A percentile compares a stretch with the other conserved stretches of the same genome.
Conservation (phyloP, 2,329 filamentous ascomycete genomes). For the Neoarthrinium moseri region DNA sequence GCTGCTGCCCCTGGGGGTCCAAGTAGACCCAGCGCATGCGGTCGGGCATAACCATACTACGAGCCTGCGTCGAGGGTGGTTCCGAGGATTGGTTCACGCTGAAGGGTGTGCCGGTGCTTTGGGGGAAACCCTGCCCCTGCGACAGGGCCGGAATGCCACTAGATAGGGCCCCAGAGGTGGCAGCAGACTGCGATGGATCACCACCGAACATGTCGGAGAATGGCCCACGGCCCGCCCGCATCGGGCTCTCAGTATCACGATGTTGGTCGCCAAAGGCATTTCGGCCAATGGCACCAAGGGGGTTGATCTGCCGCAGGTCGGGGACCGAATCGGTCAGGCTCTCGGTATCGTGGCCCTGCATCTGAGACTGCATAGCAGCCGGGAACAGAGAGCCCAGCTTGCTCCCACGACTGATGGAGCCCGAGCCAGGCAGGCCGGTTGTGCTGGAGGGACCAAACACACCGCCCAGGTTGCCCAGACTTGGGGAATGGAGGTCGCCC, state of each 20-base stretch:
- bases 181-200: conserved; percentile 30
- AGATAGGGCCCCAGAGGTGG: conserved; percentile 27
- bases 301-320: conserved; percentile 60
- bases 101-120: conserved; percentile 29
- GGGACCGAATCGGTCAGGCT: conserved; percentile 54
- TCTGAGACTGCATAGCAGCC: conserved; percentile 84
- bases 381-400: conserved; percentile 89
- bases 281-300: conserved; percentile 67
- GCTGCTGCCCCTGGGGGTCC: conserved; percentile 86
- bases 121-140: conserved; percentile 28
- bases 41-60: conserved; percentile 98
- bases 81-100: conserved; percentile 36
- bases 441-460: conserved; percentile 67
- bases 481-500: conserved; percentile 75
- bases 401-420: conserved; percentile 72
- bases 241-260: conserved; percentile 59
- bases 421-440: conserved; percentile 53
- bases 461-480: conserved; percentile 64
- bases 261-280: conserved; percentile 52
- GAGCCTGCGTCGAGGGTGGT: conserved; percentile 66
- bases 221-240: conserved; percentile 51
- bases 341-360: conserved; percentile 71
- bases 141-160: conserved; percentile 24
- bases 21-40: conserved; percentile 98
- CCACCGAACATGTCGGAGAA: conserved; percentile 55